phyloP scores from a whole-genome alignment of 805 yeast genomes.

The Candida ortonii region DNA sequence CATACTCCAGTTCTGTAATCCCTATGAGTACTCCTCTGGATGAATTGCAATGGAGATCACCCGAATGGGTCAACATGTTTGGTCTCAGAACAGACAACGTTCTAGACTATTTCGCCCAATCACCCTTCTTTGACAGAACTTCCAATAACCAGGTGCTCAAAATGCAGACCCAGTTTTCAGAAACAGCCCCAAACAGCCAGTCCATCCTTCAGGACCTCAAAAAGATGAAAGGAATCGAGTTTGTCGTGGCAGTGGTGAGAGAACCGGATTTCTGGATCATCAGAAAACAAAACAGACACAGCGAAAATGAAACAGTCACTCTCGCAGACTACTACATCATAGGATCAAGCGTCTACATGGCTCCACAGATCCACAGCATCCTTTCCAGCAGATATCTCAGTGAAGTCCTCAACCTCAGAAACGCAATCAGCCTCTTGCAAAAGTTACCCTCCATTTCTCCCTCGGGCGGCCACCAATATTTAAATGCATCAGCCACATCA shows the following conservation, averaged over 20 bases:
- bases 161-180: slow-evolving; percentile 90
- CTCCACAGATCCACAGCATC: slow-evolving; percentile 73
- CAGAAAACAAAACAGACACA: slow-evolving; percentile 69
- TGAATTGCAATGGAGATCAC: slow-evolving; percentile 94
- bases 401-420: slow-evolving; percentile 41
- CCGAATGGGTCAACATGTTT: slow-evolving; percentile 92
- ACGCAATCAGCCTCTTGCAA: slow-evolving; percentile 46
- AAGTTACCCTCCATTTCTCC: slow-evolving; percentile 55
- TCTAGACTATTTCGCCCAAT: slow-evolving; percentile 85
- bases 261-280: slow-evolving; percentile 95
- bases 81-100: slow-evolving; percentile 89
- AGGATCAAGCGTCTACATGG: slow-evolving; percentile 90
- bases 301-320: slow-evolving; percentile 49
- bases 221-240: slow-evolving; percentile 85
- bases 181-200: slow-evolving; percentile 34
- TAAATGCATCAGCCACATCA: slow-evolving; percentile 4
- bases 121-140: slow-evolving; percentile 93
- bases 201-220: slow-evolving; percentile 49
- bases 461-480: slow-evolving; percentile 55
- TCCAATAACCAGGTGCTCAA: slow-evolving; percentile 91
- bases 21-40: slow-evolving; percentile 54
- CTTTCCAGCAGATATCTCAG: slow-evolving; percentile 67
- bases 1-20: too few species aligned
- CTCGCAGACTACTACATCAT: slow-evolving; percentile 81
- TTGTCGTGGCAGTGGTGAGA: slow-evolving; percentile 64